Conservation (phyloP, 2,329 filamentous ascomycete genomes). For the Xylariaceae sp. region DNA sequence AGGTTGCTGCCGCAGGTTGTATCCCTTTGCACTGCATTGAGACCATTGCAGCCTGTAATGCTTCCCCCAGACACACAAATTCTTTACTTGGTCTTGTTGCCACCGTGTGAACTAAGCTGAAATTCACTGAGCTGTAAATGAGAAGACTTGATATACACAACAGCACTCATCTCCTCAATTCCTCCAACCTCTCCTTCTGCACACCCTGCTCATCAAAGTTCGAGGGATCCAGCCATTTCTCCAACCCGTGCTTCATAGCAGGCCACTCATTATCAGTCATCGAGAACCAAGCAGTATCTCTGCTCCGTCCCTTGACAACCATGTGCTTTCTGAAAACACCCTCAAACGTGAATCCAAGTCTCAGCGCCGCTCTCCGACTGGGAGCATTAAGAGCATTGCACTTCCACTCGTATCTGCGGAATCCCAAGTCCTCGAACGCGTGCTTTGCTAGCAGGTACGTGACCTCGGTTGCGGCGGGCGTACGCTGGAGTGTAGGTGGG, state of each 20-base stretch:
- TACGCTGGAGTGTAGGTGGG: constrained; percentile 48
- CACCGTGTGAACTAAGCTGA: not conserved
- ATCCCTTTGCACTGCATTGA: too few relatives aligned
- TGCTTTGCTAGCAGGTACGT: constrained; percentile 55
- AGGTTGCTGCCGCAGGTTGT: not conserved
- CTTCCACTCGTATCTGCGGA: constrained; percentile 63
- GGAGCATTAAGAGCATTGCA: constrained; percentile 55
- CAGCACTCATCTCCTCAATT: constrained; percentile 24
- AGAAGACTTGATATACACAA: not conserved
- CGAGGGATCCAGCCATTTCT: constrained; percentile 50
- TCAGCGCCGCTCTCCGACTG: constrained; percentile 51
- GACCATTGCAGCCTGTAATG: not conserved
- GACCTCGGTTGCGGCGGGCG: constrained; percentile 55
- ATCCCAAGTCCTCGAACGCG: constrained; percentile 53
- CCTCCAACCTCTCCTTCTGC: constrained; percentile 47
- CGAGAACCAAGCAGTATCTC: constrained; percentile 61
- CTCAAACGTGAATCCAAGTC: constrained; percentile 59
- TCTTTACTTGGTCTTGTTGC: not conserved
- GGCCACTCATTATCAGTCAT: constrained; percentile 60
- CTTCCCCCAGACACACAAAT: not conserved
- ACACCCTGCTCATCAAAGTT: constrained; percentile 56
- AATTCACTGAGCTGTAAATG: not conserved
- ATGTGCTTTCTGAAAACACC: constrained; percentile 61
- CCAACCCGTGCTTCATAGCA: constrained; percentile 42
- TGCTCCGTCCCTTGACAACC: constrained; percentile 52